Percentiles rank a stretch among this genome's conserved stretches.
phyloP scores from a whole-genome alignment of 257 asterid species.

The Solanum gracilifrons region DNA sequence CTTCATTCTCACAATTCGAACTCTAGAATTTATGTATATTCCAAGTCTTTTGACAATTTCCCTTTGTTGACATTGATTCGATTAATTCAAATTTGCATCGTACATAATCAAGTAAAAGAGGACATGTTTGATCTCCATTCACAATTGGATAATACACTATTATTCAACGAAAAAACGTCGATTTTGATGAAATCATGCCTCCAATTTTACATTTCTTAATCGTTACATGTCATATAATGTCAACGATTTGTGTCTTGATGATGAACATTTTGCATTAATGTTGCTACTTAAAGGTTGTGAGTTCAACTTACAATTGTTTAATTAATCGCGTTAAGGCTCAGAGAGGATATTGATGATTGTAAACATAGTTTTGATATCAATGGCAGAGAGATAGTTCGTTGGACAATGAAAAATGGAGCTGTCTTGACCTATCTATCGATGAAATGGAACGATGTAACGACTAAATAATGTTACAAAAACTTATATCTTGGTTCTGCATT shows the following conservation, averaged over 20 bases:
- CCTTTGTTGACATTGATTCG: background rate
- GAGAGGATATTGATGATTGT: too few species aligned
- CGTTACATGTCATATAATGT: constrained; percentile 33
- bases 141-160: background rate
- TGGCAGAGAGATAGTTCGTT: too few species aligned
- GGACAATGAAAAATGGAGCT: too few species aligned
- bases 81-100: background rate
- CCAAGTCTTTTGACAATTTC: too few species aligned
- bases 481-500: background rate
- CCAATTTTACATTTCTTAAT: constrained; percentile 8
- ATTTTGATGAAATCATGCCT: background rate
- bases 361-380: too few species aligned
- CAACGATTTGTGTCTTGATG: constrained; percentile 44
- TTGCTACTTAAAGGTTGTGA: too few species aligned
- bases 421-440: background rate
- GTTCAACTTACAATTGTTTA: too few species aligned
- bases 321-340: too few species aligned
- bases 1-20: background rate
- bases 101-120: background rate
- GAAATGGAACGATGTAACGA: background rate
- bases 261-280: constrained; percentile 8
- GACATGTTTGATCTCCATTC: background rate
- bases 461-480: background rate
- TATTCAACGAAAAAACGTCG: background rate
- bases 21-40: too few species aligned